phyloP scores from a whole-genome alignment of 2,329 filamentous ascomycete genomes.

The Cercospora canescens region DNA sequence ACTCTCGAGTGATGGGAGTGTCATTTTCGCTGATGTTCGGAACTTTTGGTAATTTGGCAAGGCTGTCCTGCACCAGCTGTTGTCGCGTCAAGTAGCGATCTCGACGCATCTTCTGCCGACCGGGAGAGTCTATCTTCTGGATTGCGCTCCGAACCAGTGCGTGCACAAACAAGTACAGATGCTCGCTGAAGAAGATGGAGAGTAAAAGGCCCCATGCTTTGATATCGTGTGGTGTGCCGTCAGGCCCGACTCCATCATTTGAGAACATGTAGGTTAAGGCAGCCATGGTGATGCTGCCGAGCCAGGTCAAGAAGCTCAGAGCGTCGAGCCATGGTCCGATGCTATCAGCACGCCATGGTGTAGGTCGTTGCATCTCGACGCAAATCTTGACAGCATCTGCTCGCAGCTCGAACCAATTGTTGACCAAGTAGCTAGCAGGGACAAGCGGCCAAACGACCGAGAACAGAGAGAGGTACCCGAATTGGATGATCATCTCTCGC shows the following conservation, averaged over 20 bases:
- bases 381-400: slow-evolving; percentile 95
- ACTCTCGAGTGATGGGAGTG: slow-evolving; percentile 63
- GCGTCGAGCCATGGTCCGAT: slow-evolving; percentile 92
- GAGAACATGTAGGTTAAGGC: slow-evolving; percentile 90
- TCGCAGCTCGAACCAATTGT: slow-evolving; percentile 94
- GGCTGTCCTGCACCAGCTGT: slow-evolving; percentile 71
- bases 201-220: slow-evolving; percentile 79
- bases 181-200: slow-evolving; percentile 81
- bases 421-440: slow-evolving; percentile 81
- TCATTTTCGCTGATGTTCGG: slow-evolving; percentile 50
- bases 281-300: slow-evolving; percentile 83
- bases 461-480: slow-evolving; percentile 86
- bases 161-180: slow-evolving; percentile 80
- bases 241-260: slow-evolving; percentile 63
- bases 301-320: slow-evolving; percentile 87
- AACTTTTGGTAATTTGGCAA: slow-evolving; percentile 52
- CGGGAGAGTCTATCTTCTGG: slow-evolving; percentile 79
- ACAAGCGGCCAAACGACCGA: slow-evolving; percentile 95
- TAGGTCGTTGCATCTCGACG: slow-evolving; percentile 82
- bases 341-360: slow-evolving; percentile 85
- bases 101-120: slow-evolving; percentile 78
- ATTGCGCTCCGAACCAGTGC: slow-evolving; percentile 71
- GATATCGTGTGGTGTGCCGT: slow-evolving; percentile 68
- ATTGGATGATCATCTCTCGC: slow-evolving; percentile 84
- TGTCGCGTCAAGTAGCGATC: slow-evolving; percentile 81